Evolutionary conservation across 169 alveolate genomes (phyloP).

Genomic region (Neospora caninum): DNA sequence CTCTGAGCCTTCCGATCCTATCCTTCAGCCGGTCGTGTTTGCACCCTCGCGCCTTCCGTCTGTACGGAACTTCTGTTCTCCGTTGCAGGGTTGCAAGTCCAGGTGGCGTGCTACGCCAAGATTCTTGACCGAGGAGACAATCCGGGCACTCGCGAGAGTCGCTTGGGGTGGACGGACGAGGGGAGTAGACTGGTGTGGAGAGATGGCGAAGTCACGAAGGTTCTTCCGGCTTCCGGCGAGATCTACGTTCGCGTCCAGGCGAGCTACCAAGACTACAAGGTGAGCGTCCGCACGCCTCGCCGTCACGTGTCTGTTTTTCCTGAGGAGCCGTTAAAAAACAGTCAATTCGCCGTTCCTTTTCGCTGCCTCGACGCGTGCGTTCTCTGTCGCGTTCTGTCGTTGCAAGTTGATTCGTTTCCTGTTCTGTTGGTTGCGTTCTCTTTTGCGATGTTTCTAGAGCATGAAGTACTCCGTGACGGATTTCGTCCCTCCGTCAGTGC

Average conservation of each 20-base stretch:
- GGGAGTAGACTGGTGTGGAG: slow-evolving; percentile 55
- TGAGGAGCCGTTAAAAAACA: too few species aligned
- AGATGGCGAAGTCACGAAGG: slow-evolving; percentile 64
- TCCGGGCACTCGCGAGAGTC: not conserved
- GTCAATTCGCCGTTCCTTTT: not conserved
- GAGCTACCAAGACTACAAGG: slow-evolving; percentile 2
- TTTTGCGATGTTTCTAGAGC: not conserved
- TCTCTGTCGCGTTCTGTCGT: too few species aligned
- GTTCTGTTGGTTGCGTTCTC: not conserved
- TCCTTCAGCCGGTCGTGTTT: not conserved
- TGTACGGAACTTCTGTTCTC: too few species aligned
- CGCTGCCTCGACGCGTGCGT: not conserved
- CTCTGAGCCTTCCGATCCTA: not conserved
- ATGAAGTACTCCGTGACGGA: slow-evolving; percentile 41
- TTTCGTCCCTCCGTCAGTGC: slow-evolving; percentile 61
- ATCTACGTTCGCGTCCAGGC: slow-evolving; percentile 42
- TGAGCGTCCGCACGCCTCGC: not conserved
- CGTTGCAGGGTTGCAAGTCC: not conserved
- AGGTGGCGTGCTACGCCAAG: slow-evolving; percentile 18
- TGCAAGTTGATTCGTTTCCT: not conserved
- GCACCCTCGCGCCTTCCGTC: not conserved
- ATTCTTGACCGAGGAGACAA: not conserved
- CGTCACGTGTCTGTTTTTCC: too few species aligned
- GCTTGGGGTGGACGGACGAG: not conserved
- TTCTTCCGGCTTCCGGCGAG: slow-evolving; percentile 31